phyloP scores from a whole-genome alignment of 345 rosid genomes.

The Zanthoxylum bungeanum region DNA sequence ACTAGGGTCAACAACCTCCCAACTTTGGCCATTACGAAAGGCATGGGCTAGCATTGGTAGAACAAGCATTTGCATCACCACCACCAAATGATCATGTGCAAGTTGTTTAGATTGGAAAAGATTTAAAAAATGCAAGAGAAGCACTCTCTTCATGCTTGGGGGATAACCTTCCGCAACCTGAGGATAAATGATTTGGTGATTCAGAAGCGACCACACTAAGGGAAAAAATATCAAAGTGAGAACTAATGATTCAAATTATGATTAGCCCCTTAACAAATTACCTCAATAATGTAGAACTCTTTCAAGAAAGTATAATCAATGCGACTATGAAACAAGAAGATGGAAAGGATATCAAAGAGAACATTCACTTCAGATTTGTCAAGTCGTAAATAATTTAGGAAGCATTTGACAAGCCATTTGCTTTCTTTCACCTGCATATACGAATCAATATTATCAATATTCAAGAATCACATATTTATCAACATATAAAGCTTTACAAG shows the following conservation, averaged over 20 bases:
- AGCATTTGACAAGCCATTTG: conserved; percentile 99
- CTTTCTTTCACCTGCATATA: conserved; percentile 91
- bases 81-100: conserved; percentile 91
- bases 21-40: conserved; percentile 77
- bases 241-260: neutral
- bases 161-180: conserved; percentile 97
- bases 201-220: neutral
- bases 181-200: conserved; percentile 12
- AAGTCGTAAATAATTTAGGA: conserved; percentile 81
- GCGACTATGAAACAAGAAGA: conserved; percentile 89
- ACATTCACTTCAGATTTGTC: conserved; percentile 83
- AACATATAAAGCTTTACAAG: neutral
- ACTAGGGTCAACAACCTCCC: conserved; percentile 91
- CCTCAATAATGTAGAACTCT: conserved; percentile 98
- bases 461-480: neutral
- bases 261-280: conserved; percentile 21
- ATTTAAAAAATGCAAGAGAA: conserved; percentile 79
- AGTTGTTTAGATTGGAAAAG: conserved; percentile 95
- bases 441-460: conserved; percentile 13
- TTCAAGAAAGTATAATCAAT: conserved; percentile 96
- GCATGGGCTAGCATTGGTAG: conserved; percentile 99
- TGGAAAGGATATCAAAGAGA: conserved; percentile 88
- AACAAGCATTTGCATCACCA: conserved; percentile 98
- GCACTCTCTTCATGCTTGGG: conserved; percentile 74
- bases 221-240: neutral